Percentiles rank a stretch among this genome's conserved stretches.
Conservation (phyloP, 768 basidiomycete species). For the Lanmaoa pseudosensibilis region DNA sequence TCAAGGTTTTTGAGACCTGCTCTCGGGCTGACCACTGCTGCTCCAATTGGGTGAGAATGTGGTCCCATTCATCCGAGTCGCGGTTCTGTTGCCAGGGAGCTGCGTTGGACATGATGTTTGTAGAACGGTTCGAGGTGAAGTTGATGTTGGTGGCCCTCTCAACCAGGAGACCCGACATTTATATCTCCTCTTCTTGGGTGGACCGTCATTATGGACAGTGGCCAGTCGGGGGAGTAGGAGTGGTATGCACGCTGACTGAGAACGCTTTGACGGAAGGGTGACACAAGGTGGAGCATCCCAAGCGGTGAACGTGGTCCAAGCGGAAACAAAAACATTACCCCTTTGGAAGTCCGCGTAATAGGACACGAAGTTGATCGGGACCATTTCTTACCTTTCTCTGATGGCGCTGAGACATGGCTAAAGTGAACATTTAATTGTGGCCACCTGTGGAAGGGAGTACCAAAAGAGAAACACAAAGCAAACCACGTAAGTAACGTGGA, state of each 20-base stretch:
- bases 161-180: slow-evolving; percentile 2
- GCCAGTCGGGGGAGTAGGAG: background rate
- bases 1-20: slow-evolving; percentile 3
- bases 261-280: slow-evolving; percentile 1
- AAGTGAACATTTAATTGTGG: slow-evolving; percentile 1
- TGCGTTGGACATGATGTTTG: slow-evolving; percentile 12
- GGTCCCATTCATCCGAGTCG: slow-evolving; percentile 1
- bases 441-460: slow-evolving; percentile 8
- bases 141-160: background rate
- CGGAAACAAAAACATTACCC: slow-evolving; percentile 5
- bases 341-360: background rate
- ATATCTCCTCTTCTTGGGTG: slow-evolving; percentile 1
- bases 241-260: background rate
- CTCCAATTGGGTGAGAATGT: background rate
- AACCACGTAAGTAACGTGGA: background rate
- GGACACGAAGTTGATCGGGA: no score
- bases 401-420: background rate
- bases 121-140: background rate
- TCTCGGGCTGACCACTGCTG: background rate
- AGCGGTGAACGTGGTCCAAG: slow-evolving; percentile 5
- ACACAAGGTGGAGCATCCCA: background rate
- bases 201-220: slow-evolving; percentile 3
- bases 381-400: background rate
- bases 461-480: background rate
- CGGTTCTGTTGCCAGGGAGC: background rate